Evolutionary conservation across 2,329 filamentous ascomycete species (phyloP), one percentile per base, ranked within the genome.

Genomic region (Hymenoscyphus infarciens): DNA sequence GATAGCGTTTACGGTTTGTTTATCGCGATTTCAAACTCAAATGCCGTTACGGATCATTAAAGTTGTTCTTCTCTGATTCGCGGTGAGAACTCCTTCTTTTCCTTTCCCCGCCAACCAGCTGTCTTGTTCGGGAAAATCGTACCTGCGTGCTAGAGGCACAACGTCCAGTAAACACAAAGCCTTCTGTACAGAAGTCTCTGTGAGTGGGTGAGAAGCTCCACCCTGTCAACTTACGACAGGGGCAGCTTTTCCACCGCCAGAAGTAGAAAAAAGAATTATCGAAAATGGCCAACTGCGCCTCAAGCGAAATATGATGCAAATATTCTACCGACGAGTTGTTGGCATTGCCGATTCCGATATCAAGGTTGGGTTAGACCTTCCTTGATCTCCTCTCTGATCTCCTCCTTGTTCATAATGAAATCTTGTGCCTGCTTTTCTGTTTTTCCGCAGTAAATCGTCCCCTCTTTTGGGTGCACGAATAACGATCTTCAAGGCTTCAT

Each of bases 261-360:
- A 61, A 45, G 31, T 13, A 56, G 59, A 27, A 13, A 13, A 33
- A 15, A 45, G 19, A 39, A 60, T 33, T 60, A 56, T 56, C 59
- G 52, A 61, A 61, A 42, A 31, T 53, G 35, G 52, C n/a, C 59
- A 56, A 61, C 59, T 61, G 59, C 59, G 59, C 59, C 59, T 31
- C 59, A 56, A 60, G 52, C 59, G 52, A 61, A n/a, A 61, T 61
- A 13, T 19, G 15, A 56, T 61, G 35, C 31, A 45, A 29, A 45
- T 45, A 56, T 56, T 45, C 45, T 54, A 6, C 58, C 58, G 19
- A 55, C 22, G 19, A 16, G 27, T 59, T 53, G 57, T 31, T 53
- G 39, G 56, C 15, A 5, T 7, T 27, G 33, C 38, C 25, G 31
- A 39, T 42, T 19, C n/a, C 19, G 15, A 57, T 57, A 25, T 33